Conservation (phyloP, 768 basidiomycete genomes). For the Favolaschia claudopus region DNA sequence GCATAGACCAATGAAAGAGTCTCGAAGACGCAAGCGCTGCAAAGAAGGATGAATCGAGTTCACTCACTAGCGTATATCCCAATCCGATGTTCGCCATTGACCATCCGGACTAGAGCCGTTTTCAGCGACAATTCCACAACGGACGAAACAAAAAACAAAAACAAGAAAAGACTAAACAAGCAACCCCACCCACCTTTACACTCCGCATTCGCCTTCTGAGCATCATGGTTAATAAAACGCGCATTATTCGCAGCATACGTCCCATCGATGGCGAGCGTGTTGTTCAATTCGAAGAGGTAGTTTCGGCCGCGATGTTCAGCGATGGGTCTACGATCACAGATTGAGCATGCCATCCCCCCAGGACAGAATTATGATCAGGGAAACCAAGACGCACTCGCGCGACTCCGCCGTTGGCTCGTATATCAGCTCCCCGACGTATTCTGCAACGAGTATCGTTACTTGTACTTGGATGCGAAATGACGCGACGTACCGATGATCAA, state of each 20-base stretch:
- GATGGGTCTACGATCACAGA: constrained; percentile 42
- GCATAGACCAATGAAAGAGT: neutral
- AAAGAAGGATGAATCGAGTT: neutral
- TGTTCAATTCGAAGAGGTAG: constrained; percentile 68
- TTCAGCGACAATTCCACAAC: neutral
- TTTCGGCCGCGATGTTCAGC: constrained; percentile 58
- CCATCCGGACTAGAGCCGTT: constrained; percentile 52
- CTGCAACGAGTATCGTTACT: constrained; percentile 47
- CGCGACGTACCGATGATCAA: constrained; percentile 53
- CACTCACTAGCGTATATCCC: constrained; percentile 65
- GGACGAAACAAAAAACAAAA: neutral
- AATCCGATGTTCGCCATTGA: constrained; percentile 74
- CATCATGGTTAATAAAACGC: constrained; percentile 74
- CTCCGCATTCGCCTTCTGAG: constrained; percentile 48
- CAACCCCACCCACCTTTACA: constrained; percentile 52
- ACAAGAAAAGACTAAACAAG: neutral
- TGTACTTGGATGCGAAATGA: neutral
- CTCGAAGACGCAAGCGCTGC: neutral
- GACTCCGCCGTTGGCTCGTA: constrained; percentile 55
- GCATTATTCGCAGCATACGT: constrained; percentile 64
- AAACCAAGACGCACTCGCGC: constrained; percentile 52
- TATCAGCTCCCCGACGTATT: constrained; percentile 73
- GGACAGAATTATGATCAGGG: neutral
- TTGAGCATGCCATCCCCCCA: neutral
- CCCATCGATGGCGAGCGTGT: constrained; percentile 58